A percentile compares a stretch with the other conserved stretches of the same genome.
phyloP scores from a whole-genome alignment of 805 yeast genomes.

The Spathaspora passalidarum region DNA sequence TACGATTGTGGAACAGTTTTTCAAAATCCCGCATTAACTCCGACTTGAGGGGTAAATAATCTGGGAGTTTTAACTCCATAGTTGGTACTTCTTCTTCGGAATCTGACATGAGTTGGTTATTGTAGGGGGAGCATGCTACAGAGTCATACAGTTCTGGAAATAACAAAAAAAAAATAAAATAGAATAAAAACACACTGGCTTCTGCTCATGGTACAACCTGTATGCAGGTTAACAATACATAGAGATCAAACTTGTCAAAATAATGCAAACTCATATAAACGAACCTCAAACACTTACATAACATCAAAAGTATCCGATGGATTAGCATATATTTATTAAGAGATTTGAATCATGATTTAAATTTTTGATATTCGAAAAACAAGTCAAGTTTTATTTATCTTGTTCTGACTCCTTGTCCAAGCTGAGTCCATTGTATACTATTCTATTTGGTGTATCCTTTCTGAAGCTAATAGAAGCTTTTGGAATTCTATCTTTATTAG shows the following conservation, averaged over 20 bases:
- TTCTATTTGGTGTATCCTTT: neutral
- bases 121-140: neutral
- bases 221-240: too few relatives aligned
- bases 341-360: too few relatives aligned
- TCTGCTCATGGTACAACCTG: too few relatives aligned
- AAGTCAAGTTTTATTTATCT: too few relatives aligned
- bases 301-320: too few relatives aligned
- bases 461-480: neutral
- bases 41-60: slow-evolving; percentile 14
- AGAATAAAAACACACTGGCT: too few relatives aligned
- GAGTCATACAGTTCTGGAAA: neutral
- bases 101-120: neutral
- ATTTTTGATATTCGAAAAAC: too few relatives aligned
- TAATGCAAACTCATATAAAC: too few relatives aligned
- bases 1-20: neutral
- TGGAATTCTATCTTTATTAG: slow-evolving; percentile 45
- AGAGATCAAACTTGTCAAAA: too few relatives aligned
- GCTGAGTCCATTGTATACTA: neutral
- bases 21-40: slow-evolving; percentile 14
- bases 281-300: too few relatives aligned
- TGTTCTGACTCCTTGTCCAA: neutral
- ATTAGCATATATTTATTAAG: too few relatives aligned
- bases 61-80: slow-evolving; percentile 10
- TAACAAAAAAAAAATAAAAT: neutral
- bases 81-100: neutral